Evolutionary conservation across 1,284 basidiomycete genomes (phyloP), one percentile per base, ranked within the genome.

Genomic region (Erythrobasidium hasegawianum): DNA sequence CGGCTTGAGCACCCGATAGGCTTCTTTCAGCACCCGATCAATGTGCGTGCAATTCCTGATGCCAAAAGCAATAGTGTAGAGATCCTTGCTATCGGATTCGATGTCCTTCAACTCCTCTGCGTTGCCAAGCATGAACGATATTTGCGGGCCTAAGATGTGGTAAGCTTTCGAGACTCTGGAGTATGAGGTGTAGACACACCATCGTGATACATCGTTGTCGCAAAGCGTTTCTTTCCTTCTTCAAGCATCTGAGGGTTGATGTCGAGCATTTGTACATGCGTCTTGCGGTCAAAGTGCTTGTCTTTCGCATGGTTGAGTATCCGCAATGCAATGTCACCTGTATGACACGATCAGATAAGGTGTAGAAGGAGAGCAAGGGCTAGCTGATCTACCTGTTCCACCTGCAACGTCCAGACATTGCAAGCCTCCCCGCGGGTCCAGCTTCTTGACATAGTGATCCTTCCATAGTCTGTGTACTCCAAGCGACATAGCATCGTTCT

Each of bases 41-140:
- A 97, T 85, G 62, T 90, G 90, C 10, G 96, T 99, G 81, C 91
- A 96, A 77, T 99, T 99, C 58, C 96, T 84, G 72, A 98, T 98
- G 38, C 96, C 95, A 76, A 99, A 99, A 0, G 96, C 93, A 75
- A 99, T 97, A 20, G 96, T 99, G 81, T 97, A 99, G n/a, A 97
- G 81, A 79, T 99, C 94, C 71, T 96, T 90, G 16, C 88, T 85
- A 77, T 91, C 85, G 73, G 88, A 85, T 11, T 82, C 80, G 76
- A 93, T 88, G 70, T 85, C 81, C 38, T 85, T 81, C 38, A 98
- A 81, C 20, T 82, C 81, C 77, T 98, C 93, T 8, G 96, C 96
- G 75, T 99, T 97, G 50, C 88, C 91, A 75, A 96, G 89, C 69
- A 87, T 86, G 78, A 98, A 98, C 18, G 85, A 84, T 68, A 98